Evolutionary conservation across 192 early-diverging fungal genomes (phyloP), one percentile per base, ranked within the genome.

Genomic region (Backusella morwellensis): DNA sequence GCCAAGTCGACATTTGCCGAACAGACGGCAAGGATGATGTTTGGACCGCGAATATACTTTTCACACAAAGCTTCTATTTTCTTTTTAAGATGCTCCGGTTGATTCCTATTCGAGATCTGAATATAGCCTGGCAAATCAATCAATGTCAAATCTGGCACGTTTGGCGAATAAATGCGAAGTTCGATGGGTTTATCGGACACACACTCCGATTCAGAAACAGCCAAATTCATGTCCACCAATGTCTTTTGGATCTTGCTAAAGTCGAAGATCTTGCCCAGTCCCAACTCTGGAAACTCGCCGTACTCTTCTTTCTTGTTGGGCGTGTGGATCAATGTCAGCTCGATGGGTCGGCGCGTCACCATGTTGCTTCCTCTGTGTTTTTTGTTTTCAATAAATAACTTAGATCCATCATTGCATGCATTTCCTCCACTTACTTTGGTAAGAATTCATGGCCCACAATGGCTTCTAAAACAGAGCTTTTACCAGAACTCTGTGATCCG

Each of bases 181-280:
- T 95, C 94, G 50, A 96, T 93, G 8, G 94, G 93, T 78, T 92
- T 91, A 76, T 92, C 86, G 1, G 94, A 95, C 36, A 95, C 92
- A 75, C 97, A 98, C 78, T 99, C 97, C 4, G 89, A 84, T 40
- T 98, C 97, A 6, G 97, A 87, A 34, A 98, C 97, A 23, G 97
- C 94, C 83, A 97, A 85, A 85, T 99, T 99, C 72, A 99, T 86
- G 74, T 99, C 97, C 40, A 91, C 91, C 52, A 99, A 86, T 7
- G 97, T 99, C 79, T 93, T 92, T 83, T 97, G 97, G 75, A 99
- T 91, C 40, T 95, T 91, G 63, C 81, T 82, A 80, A 98, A 99
- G 73, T 97, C 96, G 38, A 89, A 86, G 23, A 99, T 92, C 75
- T 96, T 96, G 23, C 95, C 96, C 14, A 97, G 83, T 7, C 93